Conservation (phyloP, 768 basidiomycete species). For the Boletus barrowsii region DNA sequence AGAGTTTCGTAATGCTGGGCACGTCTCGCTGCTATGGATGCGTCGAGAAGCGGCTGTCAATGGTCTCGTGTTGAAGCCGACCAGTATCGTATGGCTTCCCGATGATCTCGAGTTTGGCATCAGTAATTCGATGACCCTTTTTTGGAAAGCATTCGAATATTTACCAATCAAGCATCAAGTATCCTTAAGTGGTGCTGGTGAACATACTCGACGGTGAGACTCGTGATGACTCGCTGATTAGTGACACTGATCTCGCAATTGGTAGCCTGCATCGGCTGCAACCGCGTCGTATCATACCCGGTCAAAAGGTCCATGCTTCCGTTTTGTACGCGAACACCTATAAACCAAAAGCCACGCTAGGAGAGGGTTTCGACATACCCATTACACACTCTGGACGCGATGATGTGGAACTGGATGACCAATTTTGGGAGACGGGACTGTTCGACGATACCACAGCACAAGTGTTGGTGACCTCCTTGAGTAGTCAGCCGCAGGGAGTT, state of each 20-base stretch:
- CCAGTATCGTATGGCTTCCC: background rate
- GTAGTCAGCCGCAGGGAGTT: constrained; percentile 8
- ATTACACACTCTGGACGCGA: background rate
- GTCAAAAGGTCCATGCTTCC: constrained; percentile 27
- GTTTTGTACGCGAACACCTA: constrained; percentile 22
- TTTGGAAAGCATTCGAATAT: background rate
- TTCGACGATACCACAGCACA: constrained; percentile 18
- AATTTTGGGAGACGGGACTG: constrained; percentile 20
- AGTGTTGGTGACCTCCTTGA: constrained; percentile 9
- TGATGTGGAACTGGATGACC: constrained; percentile 1
- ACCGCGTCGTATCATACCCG: constrained; percentile 27
- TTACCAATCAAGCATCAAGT: background rate
- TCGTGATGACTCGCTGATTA: background rate
- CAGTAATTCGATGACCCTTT: background rate
- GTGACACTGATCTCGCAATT: background rate
- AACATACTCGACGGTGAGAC: constrained; percentile 1
- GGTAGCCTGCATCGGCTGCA: constrained; percentile 14
- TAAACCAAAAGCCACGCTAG: constrained; percentile 14
- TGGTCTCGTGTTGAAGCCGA: background rate
- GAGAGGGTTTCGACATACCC: constrained; percentile 26
- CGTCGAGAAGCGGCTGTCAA: background rate
- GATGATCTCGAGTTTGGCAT: constrained; percentile 6
- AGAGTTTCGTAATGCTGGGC: background rate
- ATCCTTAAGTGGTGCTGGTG: constrained; percentile 9
- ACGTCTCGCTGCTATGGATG: constrained; percentile 11